phyloP scores from a whole-genome alignment of 345 rosid genomes.

The Brassica nigra region DNA sequence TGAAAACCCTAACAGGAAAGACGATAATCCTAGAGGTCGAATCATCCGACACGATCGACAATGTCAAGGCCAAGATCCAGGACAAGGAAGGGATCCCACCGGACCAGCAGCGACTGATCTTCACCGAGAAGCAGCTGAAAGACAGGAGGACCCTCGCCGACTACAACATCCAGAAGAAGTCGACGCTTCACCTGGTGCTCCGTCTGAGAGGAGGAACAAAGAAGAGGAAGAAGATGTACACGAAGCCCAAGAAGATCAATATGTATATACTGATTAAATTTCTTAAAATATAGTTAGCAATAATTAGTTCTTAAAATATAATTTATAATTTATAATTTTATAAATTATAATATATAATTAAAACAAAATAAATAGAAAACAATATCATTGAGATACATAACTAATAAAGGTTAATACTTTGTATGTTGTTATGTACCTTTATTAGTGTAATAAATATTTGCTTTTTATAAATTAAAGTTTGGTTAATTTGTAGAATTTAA shows the following conservation, averaged over 20 bases:
- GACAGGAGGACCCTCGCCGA: slow-evolving; percentile 69
- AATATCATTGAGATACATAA: too few species aligned
- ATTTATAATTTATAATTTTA: too few species aligned
- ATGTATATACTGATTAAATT: too few species aligned
- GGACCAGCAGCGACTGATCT: slow-evolving; percentile 57
- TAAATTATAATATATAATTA: too few species aligned
- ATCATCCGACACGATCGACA: slow-evolving; percentile 65
- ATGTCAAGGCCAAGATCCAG: slow-evolving; percentile 68
- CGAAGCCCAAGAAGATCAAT: slow-evolving; percentile 67
- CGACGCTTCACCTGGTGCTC: slow-evolving; percentile 67
- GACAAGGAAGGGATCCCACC: slow-evolving; percentile 73
- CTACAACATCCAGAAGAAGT: slow-evolving; percentile 72
- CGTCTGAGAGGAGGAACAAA: slow-evolving; percentile 69
- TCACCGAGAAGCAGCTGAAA: slow-evolving; percentile 58
- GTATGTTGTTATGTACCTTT: too few species aligned
- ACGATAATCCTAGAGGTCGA: slow-evolving; percentile 73
- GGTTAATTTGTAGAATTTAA: too few species aligned
- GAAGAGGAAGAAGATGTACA: slow-evolving; percentile 76
- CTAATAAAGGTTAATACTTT: too few species aligned
- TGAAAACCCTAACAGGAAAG: slow-evolving; percentile 74
- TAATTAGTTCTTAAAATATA: too few species aligned
- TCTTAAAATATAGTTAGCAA: too few species aligned
- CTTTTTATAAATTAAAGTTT: too few species aligned
- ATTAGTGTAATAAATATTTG: too few species aligned
- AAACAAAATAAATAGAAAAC: too few species aligned